Evolutionary conservation across 768 basidiomycete species (phyloP), one percentile per base, ranked within the genome.

Genomic region (Calocybe gangraenosa): DNA sequence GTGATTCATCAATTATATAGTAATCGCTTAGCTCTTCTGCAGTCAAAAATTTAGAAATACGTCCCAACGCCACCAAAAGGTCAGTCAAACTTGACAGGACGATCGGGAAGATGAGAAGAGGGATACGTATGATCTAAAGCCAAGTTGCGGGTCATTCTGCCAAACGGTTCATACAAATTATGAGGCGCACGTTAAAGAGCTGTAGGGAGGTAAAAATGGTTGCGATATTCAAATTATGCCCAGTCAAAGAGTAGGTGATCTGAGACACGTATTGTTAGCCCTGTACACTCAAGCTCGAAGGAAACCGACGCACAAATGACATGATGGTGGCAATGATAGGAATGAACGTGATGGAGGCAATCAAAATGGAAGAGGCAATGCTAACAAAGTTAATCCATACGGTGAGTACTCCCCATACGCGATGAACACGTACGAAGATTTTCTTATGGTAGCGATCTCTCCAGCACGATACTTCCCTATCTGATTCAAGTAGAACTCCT

Each of bases 211-310:
- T 65, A 58, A 84, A 83, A 40, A 84, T 75, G 42, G 69, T 63
- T 0, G 80, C 75, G 2, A 79, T 60, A 47, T 75, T 70, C 22
- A 84, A 68, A 6, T 64, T 55, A 46, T 83, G 79, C 7, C 78
- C 78, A 22, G 65, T 76, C 14, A 84, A 59, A 1, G 72, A 69
- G 53, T 85, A 87, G 0, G 82, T 81, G 50, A 87, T 77, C 76
- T 84, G 58, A 1, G 34, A 13, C 14, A 30, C 7, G 5, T 13
- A 9, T 10, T 5, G 15, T 49, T 20, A 47, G 40, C 30, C 10
- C 21, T 15, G 3, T 37, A 15, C 19, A 18, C n/a, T 2, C 25
- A 19, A n/a, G 19, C 9, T 30, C 13, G 17, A 13, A 18, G 31
- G 39, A 23, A 44, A 7, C 17, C 15, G 10, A 65, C 76, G 43